Conservation (phyloP, 805 yeast genomes). For the Huiozyma sinensis region DNA sequence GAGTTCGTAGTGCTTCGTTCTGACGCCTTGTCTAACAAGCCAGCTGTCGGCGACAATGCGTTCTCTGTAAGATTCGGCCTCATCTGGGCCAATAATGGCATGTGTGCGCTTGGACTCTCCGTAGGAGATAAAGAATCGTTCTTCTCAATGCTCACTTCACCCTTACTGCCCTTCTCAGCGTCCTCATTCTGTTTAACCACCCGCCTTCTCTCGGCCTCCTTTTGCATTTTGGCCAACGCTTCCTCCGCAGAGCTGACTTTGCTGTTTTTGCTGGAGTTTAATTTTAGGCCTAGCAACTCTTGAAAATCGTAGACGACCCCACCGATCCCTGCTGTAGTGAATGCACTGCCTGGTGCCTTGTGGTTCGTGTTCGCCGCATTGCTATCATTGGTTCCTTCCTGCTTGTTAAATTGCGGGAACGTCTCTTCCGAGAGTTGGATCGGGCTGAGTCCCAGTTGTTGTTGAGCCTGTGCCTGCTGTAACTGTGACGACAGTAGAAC, state of each 20-base stretch:
- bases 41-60: background rate
- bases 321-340: conserved; percentile 25
- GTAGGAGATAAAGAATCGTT: too few relatives aligned
- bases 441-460: conserved; percentile 1
- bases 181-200: background rate
- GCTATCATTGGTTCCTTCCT: conserved; percentile 7
- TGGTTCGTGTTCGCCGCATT: conserved; percentile 6
- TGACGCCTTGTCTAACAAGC: too few relatives aligned
- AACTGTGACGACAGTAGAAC: conserved; percentile 10
- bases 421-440: conserved; percentile 6
- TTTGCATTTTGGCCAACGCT: conserved; percentile 24
- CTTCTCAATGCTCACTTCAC: background rate
- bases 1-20: too few relatives aligned
- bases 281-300: conserved; percentile 18
- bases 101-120: too few relatives aligned
- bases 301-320: conserved; percentile 26
- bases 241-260: conserved; percentile 22
- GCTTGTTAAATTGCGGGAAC: conserved; percentile 10
- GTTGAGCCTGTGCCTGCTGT: conserved; percentile 10
- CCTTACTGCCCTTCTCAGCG: background rate
- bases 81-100: background rate
- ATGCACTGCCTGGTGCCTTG: background rate
- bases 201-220: conserved; percentile 11
- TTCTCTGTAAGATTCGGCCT: background rate
- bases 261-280: conserved; percentile 14